Evolutionary conservation across 352 stramenopile species (phyloP), one percentile per base, ranked within the genome.

Genomic region (Albugo candida): DNA sequence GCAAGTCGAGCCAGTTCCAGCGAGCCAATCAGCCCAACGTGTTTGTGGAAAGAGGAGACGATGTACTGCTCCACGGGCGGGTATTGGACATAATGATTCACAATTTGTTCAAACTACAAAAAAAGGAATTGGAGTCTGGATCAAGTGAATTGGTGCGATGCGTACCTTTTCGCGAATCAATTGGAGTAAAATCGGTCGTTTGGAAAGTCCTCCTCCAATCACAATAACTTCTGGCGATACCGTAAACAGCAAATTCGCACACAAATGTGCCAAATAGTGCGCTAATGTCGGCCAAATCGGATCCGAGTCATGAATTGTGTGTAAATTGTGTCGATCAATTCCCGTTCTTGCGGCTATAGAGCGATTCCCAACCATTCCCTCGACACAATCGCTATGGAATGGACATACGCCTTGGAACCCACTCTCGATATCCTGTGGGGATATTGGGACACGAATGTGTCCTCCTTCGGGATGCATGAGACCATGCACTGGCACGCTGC

Each of bases 181-280:
- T 18, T 78, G 59, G 47, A 95, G 93, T 20, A 97, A 63, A 40
- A 81, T 70, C 31, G 61, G 56, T 39, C 88, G 85, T 63, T 95
- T 93, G 55, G 95, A 81, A 41, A 98, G 82, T 46, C 94, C 94
- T 45, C 92, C 94, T 47, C 87, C 88, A 40, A 98, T 82, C 6
- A 97, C 86, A 58, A 98, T 98, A 38, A 87, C 81, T 56, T 98
- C 70, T 10, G 92, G 79, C 13, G 85, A 97, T 39, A 81, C 82
- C 8, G 86, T 72, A 46, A 98, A 79, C 19, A 94, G 80, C 24
- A 98, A 61, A 51, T 93, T 97, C 13, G 83, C 76, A 64, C 92
- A 97, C 16, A 97, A 61, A 62, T 94, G 89, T 38, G 84, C 92
- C 52, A 98, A 66, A 56, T 96, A 94, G 67, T 97, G 95, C 3